phyloP scores from a whole-genome alignment of 345 rosid genomes.

The Citrus glauca region DNA sequence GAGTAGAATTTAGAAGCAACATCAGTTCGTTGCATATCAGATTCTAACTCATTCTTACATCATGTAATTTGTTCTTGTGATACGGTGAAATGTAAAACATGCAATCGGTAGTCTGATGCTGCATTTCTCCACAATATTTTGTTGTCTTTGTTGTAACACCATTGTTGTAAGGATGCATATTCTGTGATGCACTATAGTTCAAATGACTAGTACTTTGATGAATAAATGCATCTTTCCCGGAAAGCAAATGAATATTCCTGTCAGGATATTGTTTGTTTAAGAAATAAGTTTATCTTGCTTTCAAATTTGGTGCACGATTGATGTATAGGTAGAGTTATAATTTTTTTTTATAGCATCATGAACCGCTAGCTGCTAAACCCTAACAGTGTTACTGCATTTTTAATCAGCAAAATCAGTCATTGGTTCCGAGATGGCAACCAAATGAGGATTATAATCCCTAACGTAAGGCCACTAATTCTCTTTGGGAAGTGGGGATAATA shows the following conservation, averaged over 20 bases:
- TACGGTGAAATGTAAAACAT: background rate
- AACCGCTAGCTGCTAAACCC: too few species aligned
- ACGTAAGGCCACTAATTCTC: too few species aligned
- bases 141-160: background rate
- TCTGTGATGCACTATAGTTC: background rate
- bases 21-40: background rate
- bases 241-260: background rate
- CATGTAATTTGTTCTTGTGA: background rate
- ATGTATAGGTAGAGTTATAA: too few species aligned
- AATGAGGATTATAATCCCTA: too few species aligned
- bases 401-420: too few species aligned
- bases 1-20: slow-evolving; percentile 39
- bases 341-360: too few species aligned
- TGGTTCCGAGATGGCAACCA: too few species aligned
- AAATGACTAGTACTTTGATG: background rate
- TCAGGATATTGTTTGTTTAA: background rate
- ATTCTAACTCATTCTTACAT: background rate
- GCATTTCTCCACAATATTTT: background rate
- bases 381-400: too few species aligned
- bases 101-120: background rate
- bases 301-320: background rate
- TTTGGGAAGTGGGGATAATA: too few species aligned
- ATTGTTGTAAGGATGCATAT: background rate
- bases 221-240: background rate
- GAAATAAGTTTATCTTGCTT: background rate